Evolutionary conservation across 768 basidiomycete species (phyloP).

Genomic region (Boletus vermiculosoides): DNA sequence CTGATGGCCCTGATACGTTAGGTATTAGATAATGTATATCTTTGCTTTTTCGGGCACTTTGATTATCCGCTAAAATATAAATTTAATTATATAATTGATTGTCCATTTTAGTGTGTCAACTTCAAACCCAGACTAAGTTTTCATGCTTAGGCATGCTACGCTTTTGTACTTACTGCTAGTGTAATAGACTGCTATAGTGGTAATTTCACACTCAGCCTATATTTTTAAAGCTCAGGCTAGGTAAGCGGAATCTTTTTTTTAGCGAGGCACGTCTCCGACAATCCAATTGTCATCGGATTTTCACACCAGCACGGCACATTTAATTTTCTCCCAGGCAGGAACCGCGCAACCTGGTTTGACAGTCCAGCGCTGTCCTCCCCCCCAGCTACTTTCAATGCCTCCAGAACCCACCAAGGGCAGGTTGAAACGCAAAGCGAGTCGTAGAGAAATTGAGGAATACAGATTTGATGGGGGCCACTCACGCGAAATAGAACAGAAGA

Average conservation of each 20-base stretch:
- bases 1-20: neutral
- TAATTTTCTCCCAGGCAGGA: conserved; percentile 24
- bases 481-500: conserved; percentile 71
- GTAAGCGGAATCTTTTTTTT: neutral
- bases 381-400: conserved; percentile 43
- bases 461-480: conserved; percentile 52
- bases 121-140: neutral
- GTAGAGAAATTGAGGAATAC: conserved; percentile 51
- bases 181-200: too few species aligned
- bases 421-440: conserved; percentile 47
- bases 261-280: conserved; percentile 4
- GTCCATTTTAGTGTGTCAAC: neutral
- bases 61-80: neutral
- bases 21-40: neutral
- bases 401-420: conserved; percentile 52
- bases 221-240: neutral
- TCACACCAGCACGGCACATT: conserved; percentile 30
- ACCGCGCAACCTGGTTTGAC: conserved; percentile 14
- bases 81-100: neutral
- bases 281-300: conserved; percentile 22
- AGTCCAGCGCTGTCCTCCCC: conserved; percentile 4
- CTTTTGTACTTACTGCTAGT: neutral
- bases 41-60: neutral
- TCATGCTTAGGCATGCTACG: neutral
- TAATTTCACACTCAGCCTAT: neutral